phyloP scores from a whole-genome alignment of 495 filamentous ascomycete genomes.

The Ascodesmis nigricans region DNA sequence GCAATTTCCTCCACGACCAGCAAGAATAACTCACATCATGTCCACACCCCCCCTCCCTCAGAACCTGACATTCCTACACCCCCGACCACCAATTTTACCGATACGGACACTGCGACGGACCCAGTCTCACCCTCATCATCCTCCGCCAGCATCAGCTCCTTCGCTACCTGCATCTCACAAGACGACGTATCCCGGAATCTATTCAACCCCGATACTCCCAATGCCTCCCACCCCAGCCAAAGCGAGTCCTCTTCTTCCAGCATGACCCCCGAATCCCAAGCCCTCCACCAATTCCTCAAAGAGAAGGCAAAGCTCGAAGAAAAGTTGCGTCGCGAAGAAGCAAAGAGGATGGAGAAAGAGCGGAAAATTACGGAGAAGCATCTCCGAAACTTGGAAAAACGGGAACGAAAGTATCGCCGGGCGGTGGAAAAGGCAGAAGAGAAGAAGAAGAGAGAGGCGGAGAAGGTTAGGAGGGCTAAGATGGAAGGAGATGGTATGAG shows the following conservation, averaged over 20 bases:
- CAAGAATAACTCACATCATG: too few relatives aligned
- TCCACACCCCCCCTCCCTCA: too few relatives aligned
- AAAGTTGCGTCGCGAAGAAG: slow-evolving; percentile 34
- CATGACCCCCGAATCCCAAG: slow-evolving; percentile 39
- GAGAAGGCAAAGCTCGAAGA: slow-evolving; percentile 47
- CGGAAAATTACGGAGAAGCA: slow-evolving; percentile 43
- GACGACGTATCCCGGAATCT: too few relatives aligned
- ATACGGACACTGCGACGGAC: slow-evolving; percentile 22
- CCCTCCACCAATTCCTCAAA: slow-evolving; percentile 50
- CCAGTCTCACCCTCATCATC: slow-evolving; percentile 18
- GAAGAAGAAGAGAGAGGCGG: slow-evolving; percentile 29
- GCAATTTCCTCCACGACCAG: too few relatives aligned
- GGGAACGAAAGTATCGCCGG: slow-evolving; percentile 38
- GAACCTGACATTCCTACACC: slow-evolving; percentile 3
- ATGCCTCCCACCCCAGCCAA: slow-evolving; percentile 14
- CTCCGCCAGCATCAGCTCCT: too few relatives aligned
- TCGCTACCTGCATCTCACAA: too few relatives aligned
- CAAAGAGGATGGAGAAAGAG: slow-evolving; percentile 27
- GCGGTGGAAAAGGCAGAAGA: slow-evolving; percentile 41
- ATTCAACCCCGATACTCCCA: slow-evolving; percentile 17
- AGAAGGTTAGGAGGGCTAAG: slow-evolving; percentile 32
- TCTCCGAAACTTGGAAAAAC: slow-evolving; percentile 36
- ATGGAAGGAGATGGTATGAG: slow-evolving; percentile 18
- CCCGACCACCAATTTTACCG: slow-evolving; percentile 10
- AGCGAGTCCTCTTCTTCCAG: slow-evolving; percentile 23